phyloP scores from a whole-genome alignment of 306 rosid genomes.

The Dryas alaskensis region DNA sequence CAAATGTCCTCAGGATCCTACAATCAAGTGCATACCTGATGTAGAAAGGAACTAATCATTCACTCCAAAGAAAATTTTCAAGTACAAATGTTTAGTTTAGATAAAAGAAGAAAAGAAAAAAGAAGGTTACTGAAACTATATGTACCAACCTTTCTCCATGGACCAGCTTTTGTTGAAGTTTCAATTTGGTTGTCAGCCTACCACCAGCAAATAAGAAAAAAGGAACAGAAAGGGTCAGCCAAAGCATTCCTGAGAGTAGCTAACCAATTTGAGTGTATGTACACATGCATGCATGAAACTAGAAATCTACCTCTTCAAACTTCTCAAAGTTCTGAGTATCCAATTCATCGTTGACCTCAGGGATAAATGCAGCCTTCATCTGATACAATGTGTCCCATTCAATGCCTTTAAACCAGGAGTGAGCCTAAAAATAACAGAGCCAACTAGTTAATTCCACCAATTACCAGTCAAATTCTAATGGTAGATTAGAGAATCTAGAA shows the following conservation, averaged over 20 bases:
- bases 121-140: conserved; percentile 13
- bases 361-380: conserved; percentile 95
- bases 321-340: conserved; percentile 99
- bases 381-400: conserved; percentile 93
- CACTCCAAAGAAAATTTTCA: not conserved
- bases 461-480: conserved; percentile 24
- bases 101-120: not conserved
- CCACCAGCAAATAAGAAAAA: conserved; percentile 24
- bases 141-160: conserved; percentile 95
- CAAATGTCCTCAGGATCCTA: not conserved
- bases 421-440: conserved; percentile 61
- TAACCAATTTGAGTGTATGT: not conserved
- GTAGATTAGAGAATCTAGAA: conserved; percentile 40
- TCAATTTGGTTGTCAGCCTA: conserved; percentile 75
- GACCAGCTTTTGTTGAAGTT: conserved; percentile 81
- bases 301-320: conserved; percentile 81
- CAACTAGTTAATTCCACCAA: conserved; percentile 32
- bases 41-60: not conserved
- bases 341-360: conserved; percentile 93
- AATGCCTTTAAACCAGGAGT: conserved; percentile 86
- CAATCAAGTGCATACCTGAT: not conserved
- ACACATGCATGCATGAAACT: conserved; percentile 15
- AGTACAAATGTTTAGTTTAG: no score
- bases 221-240: conserved; percentile 27
- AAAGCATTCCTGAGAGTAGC: conserved; percentile 21